Percentiles rank a stretch among this genome's conserved stretches.
phyloP scores from a whole-genome alignment of 2,329 filamentous ascomycete species.

The Fusarium sp. region DNA sequence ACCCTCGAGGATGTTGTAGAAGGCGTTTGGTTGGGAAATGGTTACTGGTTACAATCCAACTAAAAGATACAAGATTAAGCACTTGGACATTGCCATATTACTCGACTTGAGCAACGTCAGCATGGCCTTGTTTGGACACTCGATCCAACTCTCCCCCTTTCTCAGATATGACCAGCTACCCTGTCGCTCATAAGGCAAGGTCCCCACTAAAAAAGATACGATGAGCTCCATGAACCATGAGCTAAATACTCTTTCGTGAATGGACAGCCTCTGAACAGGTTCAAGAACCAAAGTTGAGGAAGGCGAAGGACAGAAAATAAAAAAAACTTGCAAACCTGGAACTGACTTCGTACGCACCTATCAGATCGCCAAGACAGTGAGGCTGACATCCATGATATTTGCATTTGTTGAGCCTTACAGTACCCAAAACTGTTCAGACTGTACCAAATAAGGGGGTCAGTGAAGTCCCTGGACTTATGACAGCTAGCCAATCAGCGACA shows the following conservation, averaged over 20 bases:
- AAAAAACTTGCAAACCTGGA: neutral
- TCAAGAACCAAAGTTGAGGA: neutral
- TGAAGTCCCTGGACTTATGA: conserved; percentile 1
- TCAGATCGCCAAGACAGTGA: neutral
- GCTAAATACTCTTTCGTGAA: neutral
- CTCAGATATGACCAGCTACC: neutral
- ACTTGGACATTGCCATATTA: neutral
- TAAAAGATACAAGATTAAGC: conserved; percentile 6
- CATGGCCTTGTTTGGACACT: neutral
- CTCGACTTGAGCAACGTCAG: neutral
- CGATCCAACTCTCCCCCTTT: neutral
- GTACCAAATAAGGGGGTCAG: conserved; percentile 5
- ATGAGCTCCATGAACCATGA: neutral
- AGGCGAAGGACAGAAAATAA: neutral
- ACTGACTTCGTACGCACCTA: neutral
- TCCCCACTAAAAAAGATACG: neutral
- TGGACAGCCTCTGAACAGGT: neutral
- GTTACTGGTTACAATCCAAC: conserved; percentile 16
- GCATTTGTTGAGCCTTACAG: neutral
- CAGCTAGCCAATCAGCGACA: conserved; percentile 42
- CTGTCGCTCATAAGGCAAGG: neutral
- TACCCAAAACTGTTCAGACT: conserved; percentile 3
- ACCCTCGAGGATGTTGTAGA: conserved; percentile 21
- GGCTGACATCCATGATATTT: neutral
- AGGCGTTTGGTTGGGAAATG: conserved; percentile 40